Evolutionary conservation across 2,329 filamentous ascomycete genomes (phyloP), one percentile per base, ranked within the genome.

Genomic region (Mariannaea sp.): DNA sequence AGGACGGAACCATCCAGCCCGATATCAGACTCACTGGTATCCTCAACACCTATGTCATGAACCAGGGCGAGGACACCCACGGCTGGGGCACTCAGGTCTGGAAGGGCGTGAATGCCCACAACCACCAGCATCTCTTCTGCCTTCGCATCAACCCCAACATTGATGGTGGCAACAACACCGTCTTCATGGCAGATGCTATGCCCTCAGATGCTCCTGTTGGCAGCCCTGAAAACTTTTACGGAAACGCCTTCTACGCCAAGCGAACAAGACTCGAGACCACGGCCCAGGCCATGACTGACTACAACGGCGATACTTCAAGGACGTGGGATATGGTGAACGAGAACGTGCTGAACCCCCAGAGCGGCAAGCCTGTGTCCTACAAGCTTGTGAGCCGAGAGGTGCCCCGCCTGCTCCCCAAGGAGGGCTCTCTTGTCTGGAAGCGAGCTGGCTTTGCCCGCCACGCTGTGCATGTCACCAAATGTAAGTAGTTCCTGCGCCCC

Each of bases 71-170:
- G 73, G 89, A 94, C 59, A 88, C 89, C 7, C 78, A 89, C 24
- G 90, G 90, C 55, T 96, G 90, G 90, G 92, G 92, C 51, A 96
- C 92, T 0, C 87, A 96, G 71, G 92, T 97, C 7, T 94, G 93
- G 40, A 54, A 90, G 33, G 91, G 51, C 7, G 51, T 96, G 67
- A 96, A 96, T 67, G 92, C 92, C 0, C 92, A 96, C 75, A 96
- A 96, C 76, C 92, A 97, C 72, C 92, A 97, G 73, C 92, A 97
- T 71, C 81, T 97, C 26, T 97, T 97, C 82, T 96, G 91, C 69
- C 77, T 97, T 36, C 89, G 92, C 35, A 78, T 96, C 36, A 89
- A 97, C 69, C 84, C 92, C 26, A 94, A 93, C 67, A 83, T 97
- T 49, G 92, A 96, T 68, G 92, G 92, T 0, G 83, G 87, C 1